phyloP scores from a whole-genome alignment of 129 eudicot genomes.

The Rutidosis leptorrhynchoides region DNA sequence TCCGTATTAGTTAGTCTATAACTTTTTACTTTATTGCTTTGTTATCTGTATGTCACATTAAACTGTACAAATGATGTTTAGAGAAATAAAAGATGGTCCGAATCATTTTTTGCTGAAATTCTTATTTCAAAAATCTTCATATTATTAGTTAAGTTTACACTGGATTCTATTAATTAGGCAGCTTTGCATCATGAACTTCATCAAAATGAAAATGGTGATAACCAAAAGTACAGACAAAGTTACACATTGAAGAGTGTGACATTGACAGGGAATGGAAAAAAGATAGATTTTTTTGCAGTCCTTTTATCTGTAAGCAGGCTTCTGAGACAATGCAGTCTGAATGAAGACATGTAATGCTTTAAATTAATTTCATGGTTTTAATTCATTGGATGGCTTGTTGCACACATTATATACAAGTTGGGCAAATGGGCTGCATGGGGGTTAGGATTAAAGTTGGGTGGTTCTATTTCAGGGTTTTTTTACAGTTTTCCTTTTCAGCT shows the following conservation, averaged over 20 bases:
- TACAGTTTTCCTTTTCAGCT: conserved; percentile 28
- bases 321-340: conserved; percentile 33
- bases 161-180: too few species aligned
- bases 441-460: conserved; percentile 14
- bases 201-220: background rate
- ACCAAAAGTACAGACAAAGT: conserved; percentile 1
- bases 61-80: background rate
- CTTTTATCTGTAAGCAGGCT: conserved; percentile 31
- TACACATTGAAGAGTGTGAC: conserved; percentile 24
- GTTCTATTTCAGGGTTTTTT: conserved; percentile 15
- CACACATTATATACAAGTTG: conserved; percentile 20
- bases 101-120: background rate
- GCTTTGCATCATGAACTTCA: background rate
- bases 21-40: too few species aligned
- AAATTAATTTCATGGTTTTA: conserved; percentile 16
- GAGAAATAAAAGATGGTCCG: background rate
- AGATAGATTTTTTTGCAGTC: conserved; percentile 34
- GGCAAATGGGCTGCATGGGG: conserved; percentile 20
- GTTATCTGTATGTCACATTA: background rate
- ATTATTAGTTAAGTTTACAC: background rate
- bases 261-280: conserved; percentile 30
- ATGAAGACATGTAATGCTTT: conserved; percentile 33
- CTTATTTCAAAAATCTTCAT: background rate
- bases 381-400: conserved; percentile 19
- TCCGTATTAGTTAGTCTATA: too few species aligned